These are phyloP conservation scores for Arthrobotrys sphaeroides DNA, from an alignment of 2,329 filamentous ascomycete species.

Conservation along the genomic window DNA sequence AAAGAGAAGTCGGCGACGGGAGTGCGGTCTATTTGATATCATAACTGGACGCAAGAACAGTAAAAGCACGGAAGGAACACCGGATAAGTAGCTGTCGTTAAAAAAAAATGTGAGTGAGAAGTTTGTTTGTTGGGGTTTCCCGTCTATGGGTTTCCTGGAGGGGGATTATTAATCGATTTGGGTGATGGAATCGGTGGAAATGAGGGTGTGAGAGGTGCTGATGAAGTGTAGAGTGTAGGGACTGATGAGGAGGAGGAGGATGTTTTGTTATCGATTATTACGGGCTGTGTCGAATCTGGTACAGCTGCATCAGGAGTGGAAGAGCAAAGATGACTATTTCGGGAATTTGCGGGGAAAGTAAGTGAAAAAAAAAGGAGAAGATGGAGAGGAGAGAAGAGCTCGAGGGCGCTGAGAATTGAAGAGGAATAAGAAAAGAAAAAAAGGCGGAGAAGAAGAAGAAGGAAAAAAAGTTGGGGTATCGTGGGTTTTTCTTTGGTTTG, in stretches of 20 bases:
- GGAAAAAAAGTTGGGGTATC: constrained; percentile 11
- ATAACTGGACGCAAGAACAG: constrained; percentile 14
- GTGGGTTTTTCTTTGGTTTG: neutral
- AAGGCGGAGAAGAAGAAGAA: constrained; percentile 18
- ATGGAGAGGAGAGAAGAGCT: neutral
- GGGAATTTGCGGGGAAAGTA: constrained; percentile 10
- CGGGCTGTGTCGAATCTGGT: neutral
- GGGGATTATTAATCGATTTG: neutral
- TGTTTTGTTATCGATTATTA: neutral
- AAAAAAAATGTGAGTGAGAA: too few species aligned
- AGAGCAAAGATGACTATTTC: neutral
- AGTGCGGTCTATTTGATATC: constrained; percentile 52
- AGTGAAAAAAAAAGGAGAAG: too few species aligned
- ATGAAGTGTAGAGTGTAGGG: constrained; percentile 11
- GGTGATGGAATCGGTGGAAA: neutral
- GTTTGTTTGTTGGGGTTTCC: too few species aligned
- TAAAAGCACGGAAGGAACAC: neutral
- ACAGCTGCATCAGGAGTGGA: neutral
- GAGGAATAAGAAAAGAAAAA: constrained; percentile 4
- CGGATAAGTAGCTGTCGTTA: neutral
- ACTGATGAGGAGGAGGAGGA: neutral
- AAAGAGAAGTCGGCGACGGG: neutral
- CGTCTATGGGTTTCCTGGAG: neutral
- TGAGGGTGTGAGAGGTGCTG: neutral
- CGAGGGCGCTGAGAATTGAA: neutral